Base-by-base conservation (phyloP, 108 stramenopile genomes). In the Cylindrotheca closterium region DNA sequence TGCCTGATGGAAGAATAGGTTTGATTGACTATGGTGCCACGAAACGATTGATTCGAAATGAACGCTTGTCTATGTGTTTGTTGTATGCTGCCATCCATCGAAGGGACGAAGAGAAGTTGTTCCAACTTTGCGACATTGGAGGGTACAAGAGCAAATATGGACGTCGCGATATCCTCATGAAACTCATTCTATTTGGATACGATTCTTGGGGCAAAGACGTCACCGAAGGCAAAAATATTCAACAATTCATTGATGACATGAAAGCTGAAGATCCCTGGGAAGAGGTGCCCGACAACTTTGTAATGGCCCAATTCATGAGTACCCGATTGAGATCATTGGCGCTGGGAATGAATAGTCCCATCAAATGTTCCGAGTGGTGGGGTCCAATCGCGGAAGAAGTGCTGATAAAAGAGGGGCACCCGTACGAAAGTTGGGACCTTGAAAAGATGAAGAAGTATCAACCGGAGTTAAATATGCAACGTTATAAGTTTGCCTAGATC, bases 11-110 rank as follows among this genome's bases (percentile, higher is more conserved):
- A n/a, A 25, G 78, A 42, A 73, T 93, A 12, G 88, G 85, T 24
- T 70, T 93, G 49, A 73, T 93, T 33, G 92, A 93, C 71, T 93
- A 88, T 71, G 92, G 85, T 51, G 53, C 74, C 0, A 68, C 67
- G 25, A 75, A 75, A 60, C 67, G 67, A 4, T 49, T 75, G 53
- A 50, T 57, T 3, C 30, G 62, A 18, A 64, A 75, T 17, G 74
- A 75, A 45, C 74, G 74, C 17, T 29, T 75, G 30, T 51, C 61
- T 21, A 31, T 47, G 3, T 75, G 74, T 31, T 29, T 75, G 23
- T 58, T 75, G 50, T 75, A 45, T 57, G 67, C 63, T 10, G 74
- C 74, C 27, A 33, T 75, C 7, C 42, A 60, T 33, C 74, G 74
- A 10, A 48, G 47, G 26, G 74, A 75, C 51, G 67, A 75, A 59